These are phyloP conservation scores for Amanita pallidorosea DNA, from an alignment of 768 basidiomycete species.

Conservation along the genomic window DNA sequence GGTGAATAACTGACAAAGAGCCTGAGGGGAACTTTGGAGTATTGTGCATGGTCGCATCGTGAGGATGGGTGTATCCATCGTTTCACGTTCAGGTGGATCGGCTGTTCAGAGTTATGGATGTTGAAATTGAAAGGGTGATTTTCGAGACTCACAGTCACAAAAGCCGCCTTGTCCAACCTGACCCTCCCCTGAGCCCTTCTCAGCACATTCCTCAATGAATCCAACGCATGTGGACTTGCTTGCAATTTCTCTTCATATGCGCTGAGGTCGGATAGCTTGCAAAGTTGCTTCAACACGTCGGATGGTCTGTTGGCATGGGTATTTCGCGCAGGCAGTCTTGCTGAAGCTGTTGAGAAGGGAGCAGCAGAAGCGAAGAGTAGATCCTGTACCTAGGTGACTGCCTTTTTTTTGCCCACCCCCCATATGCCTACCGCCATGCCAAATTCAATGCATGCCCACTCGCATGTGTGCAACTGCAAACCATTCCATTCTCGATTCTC, in stretches of 20 bases:
- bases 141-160: slow-evolving; percentile 21
- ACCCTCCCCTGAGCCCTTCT: slow-evolving; percentile 13
- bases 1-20: not conserved
- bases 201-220: slow-evolving; percentile 21
- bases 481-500: too few species aligned
- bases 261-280: slow-evolving; percentile 20
- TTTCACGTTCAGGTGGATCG: slow-evolving; percentile 7
- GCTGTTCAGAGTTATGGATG: slow-evolving; percentile 1
- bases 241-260: slow-evolving; percentile 37
- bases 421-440: too few species aligned
- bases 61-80: not conserved
- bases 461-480: too few species aligned
- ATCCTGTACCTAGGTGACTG: slow-evolving; percentile 32
- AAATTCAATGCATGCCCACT: too few species aligned
- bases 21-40: slow-evolving; percentile 1
- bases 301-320: slow-evolving; percentile 46
- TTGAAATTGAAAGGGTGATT: not conserved
- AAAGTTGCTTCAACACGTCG: slow-evolving; percentile 25
- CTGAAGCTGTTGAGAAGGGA: slow-evolving; percentile 1
- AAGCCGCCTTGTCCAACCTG: slow-evolving; percentile 26
- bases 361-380: not conserved
- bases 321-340: slow-evolving; percentile 27
- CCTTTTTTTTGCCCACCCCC: slow-evolving; percentile 39
- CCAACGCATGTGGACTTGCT: slow-evolving; percentile 21
- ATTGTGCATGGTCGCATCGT: not conserved